Evolutionary conservation across 148 eudicot species (phyloP).

Genomic region (Arctostaphylos glauca): DNA sequence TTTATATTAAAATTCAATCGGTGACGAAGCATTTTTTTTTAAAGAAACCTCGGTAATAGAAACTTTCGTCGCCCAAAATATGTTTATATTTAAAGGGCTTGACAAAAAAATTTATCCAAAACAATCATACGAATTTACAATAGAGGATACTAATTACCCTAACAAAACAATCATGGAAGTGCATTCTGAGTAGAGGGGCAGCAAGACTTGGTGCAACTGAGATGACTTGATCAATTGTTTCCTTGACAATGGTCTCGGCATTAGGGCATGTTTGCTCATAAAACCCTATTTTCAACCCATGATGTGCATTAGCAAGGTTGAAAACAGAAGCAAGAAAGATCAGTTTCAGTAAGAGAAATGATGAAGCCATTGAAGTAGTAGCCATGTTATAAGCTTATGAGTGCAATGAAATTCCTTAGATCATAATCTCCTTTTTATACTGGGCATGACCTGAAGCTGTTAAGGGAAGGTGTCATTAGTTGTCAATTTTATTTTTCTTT

Average conservation of each 20-base stretch:
- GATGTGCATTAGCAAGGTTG: neutral
- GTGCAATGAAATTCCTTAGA: neutral
- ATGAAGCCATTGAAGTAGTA: neutral
- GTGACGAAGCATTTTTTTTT: too few relatives aligned
- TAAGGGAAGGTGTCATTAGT: neutral
- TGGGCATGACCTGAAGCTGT: neutral
- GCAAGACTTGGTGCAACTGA: neutral
- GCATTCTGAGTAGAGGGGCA: constrained; percentile 8
- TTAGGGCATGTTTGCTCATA: neutral
- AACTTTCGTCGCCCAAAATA: too few relatives aligned
- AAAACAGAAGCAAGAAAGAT: neutral
- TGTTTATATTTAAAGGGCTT: too few relatives aligned
- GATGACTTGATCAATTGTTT: neutral
- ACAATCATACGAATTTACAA: too few relatives aligned
- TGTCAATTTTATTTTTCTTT: neutral
- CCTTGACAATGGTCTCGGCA: neutral
- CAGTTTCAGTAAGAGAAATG: neutral
- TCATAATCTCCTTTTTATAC: neutral
- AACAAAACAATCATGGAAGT: constrained; percentile 10
- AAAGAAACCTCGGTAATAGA: too few relatives aligned
- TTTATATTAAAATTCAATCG: too few relatives aligned
- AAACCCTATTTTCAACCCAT: neutral
- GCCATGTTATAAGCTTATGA: neutral
- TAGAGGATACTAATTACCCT: neutral
- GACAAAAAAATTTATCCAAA: too few relatives aligned